Evolutionary conservation across 805 yeast genomes (phyloP), one percentile per base, ranked within the genome.

Genomic region (Saturnispora dispora): DNA sequence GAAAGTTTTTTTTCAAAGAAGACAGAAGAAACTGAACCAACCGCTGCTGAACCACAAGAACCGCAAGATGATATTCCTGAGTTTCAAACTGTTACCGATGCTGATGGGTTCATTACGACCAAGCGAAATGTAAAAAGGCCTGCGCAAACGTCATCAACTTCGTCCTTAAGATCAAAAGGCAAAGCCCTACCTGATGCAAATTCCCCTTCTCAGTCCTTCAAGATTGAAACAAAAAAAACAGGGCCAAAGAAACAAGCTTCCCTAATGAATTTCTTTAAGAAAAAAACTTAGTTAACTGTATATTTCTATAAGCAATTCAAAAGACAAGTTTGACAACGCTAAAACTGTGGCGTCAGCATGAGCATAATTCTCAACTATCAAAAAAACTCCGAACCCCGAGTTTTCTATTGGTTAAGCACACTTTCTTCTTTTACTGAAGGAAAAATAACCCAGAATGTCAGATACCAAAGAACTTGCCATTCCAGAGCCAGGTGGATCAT

Each of bases 401-500:
- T 17, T 40, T 40, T 40, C 22, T 23, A 17, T 22, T 9, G 23
- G 5, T 1, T 4, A 4, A 33, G 33, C 22, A 30, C 33, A n/a
- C 13, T 23, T 20, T 43, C 35, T 25, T 43, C 6, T 17, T 5
- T 15, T 6, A 43, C 17, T 15, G 2, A 18, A 17, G 35, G 41
- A 1, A 17, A 18, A 18, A 2, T 4, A 18, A 10, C 25, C 1
- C 4, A n/a, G 13, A 18, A 37, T 37, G 41, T 37, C 41, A 37
- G 22, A 7, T 8, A 25, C 9, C 1, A 9, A 40, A 18, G 32
- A 37, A 9, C 22, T 40, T 13, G 13, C 8, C 15, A 11, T 23
- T 13, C 65, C 70, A 11, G 52, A 62, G 40, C 73, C 73, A 2
- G 63, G 70, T 45, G 85, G 81, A 2, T 84, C 89, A 0, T 67